Percentiles rank a stretch among this genome's conserved stretches.
These are phyloP conservation scores for Sclerotinia sclerotiorum DNA, from an alignment of 2,329 filamentous ascomycete species.

Conservation along the genomic window DNA sequence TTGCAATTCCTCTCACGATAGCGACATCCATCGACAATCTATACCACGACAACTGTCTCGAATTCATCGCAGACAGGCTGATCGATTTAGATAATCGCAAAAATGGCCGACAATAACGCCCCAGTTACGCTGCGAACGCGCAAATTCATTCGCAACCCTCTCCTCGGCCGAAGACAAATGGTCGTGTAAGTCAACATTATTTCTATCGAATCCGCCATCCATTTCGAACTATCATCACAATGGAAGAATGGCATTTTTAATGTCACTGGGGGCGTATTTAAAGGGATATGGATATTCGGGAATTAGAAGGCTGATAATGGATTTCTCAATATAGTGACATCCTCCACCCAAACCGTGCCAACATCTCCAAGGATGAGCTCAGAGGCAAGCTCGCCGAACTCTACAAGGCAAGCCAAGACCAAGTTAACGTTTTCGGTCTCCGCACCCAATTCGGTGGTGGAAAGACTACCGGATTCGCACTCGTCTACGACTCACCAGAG, in stretches of 20 bases:
- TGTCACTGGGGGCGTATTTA: not conserved
- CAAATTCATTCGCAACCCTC: slow-evolving; percentile 99
- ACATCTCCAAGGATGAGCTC: slow-evolving; percentile 99
- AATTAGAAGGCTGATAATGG: slow-evolving; percentile 29
- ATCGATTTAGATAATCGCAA: slow-evolving; percentile 52
- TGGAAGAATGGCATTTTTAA: not conserved
- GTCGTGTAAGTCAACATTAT: slow-evolving; percentile 76
- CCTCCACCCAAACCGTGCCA: slow-evolving; percentile 97
- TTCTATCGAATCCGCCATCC: slow-evolving; percentile 26
- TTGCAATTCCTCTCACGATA: slow-evolving; percentile 32
- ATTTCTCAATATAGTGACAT: slow-evolving; percentile 75
- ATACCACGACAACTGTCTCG: slow-evolving; percentile 38
- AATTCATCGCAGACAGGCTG: slow-evolving; percentile 36
- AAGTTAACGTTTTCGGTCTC: slow-evolving; percentile 97
- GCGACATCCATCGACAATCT: slow-evolving; percentile 38
- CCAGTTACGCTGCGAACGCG: slow-evolving; percentile 89
- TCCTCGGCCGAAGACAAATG: slow-evolving; percentile 99
- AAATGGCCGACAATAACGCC: slow-evolving; percentile 82
- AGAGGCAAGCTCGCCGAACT: slow-evolving; percentile 89
- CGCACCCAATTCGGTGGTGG: slow-evolving; percentile 98
- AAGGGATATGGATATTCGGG: slow-evolving; percentile 20
- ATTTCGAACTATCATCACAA: slow-evolving; percentile 15
- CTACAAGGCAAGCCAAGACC: slow-evolving; percentile 98
- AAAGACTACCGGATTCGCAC: slow-evolving; percentile 98
- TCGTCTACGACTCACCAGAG: slow-evolving; percentile 97